Evolutionary conservation across 495 filamentous ascomycete genomes (phyloP).

Genomic region (Aspergillus steynii): DNA sequence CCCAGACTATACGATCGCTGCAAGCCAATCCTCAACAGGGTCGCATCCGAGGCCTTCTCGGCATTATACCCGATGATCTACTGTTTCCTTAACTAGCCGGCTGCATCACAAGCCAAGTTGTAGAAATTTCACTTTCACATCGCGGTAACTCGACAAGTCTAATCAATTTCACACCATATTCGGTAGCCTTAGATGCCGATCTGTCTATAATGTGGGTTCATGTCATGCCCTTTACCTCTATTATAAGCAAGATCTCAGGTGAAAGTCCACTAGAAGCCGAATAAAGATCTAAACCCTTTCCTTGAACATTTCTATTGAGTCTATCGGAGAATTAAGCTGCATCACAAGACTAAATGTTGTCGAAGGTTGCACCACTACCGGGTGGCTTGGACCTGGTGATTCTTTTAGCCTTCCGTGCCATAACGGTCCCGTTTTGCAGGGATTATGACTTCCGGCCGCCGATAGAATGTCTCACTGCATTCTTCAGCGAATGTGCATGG

Average conservation of each 20-base stretch:
- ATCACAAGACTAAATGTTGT: background rate
- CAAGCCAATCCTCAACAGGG: background rate
- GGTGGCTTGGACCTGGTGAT: background rate
- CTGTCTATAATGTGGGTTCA: no score
- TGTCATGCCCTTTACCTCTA: no score
- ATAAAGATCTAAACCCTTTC: background rate
- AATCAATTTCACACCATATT: no score
- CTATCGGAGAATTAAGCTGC: background rate
- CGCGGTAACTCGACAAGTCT: no score
- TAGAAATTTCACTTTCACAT: no score
- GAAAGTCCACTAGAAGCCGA: background rate
- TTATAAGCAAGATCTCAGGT: no score
- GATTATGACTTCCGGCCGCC: background rate
- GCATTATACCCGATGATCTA: background rate
- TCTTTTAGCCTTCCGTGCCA: background rate
- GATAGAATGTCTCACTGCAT: background rate
- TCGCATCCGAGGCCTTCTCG: background rate
- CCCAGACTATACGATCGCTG: background rate
- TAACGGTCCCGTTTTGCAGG: background rate
- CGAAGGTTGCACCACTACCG: background rate
- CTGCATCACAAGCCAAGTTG: no score
- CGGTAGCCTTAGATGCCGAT: no score
- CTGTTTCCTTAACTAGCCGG: no score
- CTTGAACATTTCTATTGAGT: no score
- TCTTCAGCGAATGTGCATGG: background rate